These are phyloP conservation scores for Rachicladosporium sp. DNA, from an alignment of 2,329 filamentous ascomycete genomes.

Conservation along the genomic window DNA sequence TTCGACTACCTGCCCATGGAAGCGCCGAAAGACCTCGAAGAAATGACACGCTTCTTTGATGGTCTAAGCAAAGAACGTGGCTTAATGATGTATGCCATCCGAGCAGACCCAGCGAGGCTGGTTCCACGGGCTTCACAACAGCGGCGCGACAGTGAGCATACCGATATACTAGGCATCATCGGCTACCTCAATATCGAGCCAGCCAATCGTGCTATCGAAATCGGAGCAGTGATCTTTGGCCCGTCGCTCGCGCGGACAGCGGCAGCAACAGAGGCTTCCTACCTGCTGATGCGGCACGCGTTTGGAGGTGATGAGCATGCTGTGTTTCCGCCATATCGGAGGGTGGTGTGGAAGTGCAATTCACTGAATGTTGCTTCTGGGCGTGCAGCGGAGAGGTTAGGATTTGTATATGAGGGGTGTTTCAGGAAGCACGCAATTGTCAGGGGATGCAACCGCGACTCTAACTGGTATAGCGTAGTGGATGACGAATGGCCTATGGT, in stretches of 20 bases:
- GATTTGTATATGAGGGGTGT: conserved; percentile 47
- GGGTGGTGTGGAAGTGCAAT: conserved; percentile 56
- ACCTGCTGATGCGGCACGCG: conserved; percentile 40
- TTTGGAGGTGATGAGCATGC: conserved; percentile 31
- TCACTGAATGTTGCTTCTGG: conserved; percentile 42
- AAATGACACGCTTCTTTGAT: conserved; percentile 2
- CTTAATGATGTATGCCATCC: conserved; percentile 34
- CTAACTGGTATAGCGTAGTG: conserved; percentile 47
- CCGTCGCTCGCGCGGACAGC: conserved; percentile 40
- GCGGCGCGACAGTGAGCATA: conserved; percentile 21
- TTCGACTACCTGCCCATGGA: conserved; percentile 30
- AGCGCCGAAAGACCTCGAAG: conserved; percentile 14
- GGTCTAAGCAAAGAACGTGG: conserved; percentile 4
- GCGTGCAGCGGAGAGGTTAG: conserved; percentile 44
- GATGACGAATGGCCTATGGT: conserved; percentile 45
- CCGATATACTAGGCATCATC: conserved; percentile 29
- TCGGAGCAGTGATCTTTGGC: conserved; percentile 45
- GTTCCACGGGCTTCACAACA: conserved; percentile 1
- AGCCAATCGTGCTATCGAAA: conserved; percentile 40
- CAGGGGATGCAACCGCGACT: conserved; percentile 46
- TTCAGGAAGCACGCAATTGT: conserved; percentile 52
- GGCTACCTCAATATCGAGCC: conserved; percentile 36
- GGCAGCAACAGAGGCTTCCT: conserved; percentile 46
- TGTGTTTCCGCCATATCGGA: conserved; percentile 35
- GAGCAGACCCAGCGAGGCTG: conserved; percentile 19